These are phyloP conservation scores for Blastomyces percursus DNA, from an alignment of 2,329 filamentous ascomycete species.

Conservation along the genomic window DNA sequence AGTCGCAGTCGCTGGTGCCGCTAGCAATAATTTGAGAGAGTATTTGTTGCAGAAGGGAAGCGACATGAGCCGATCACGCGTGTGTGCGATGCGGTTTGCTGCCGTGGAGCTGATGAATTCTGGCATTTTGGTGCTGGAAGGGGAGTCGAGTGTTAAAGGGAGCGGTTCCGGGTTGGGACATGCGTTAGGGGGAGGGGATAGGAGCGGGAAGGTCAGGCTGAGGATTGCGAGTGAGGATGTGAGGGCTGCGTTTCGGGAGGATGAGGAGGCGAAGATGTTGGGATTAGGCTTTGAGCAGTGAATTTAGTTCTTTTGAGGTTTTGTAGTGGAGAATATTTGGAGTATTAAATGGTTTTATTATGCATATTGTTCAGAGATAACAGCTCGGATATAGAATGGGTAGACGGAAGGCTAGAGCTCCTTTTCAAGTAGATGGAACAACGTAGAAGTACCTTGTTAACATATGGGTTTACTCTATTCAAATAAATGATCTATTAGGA, in stretches of 20 bases:
- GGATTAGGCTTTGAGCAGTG: conserved; percentile 44
- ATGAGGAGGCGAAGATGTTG: conserved; percentile 72
- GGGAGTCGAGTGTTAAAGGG: conserved; percentile 21
- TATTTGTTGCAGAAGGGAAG: conserved; percentile 42
- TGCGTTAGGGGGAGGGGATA: conserved; percentile 59
- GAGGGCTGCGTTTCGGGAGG: conserved; percentile 74
- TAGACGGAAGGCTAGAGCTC: background rate
- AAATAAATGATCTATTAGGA: background rate
- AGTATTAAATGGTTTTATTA: background rate
- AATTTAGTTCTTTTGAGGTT: background rate
- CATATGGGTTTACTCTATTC: background rate
- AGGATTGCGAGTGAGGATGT: conserved; percentile 87
- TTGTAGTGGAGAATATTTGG: background rate
- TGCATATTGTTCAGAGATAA: background rate
- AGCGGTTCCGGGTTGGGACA: conserved; percentile 20
- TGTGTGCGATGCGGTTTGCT: conserved; percentile 56
- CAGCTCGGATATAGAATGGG: background rate
- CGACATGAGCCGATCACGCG: conserved; percentile 25
- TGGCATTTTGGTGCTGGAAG: conserved; percentile 74
- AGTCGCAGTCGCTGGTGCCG: conserved; percentile 39
- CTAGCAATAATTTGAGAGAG: conserved; percentile 47
- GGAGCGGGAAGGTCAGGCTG: conserved; percentile 76
- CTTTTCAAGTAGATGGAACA: background rate
- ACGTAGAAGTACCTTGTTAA: background rate
- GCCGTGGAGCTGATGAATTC: conserved; percentile 77